Evolutionary conservation across 2,329 filamentous ascomycete species (phyloP), one percentile per base, ranked within the genome.

Genomic region (Penicillium paneum): DNA sequence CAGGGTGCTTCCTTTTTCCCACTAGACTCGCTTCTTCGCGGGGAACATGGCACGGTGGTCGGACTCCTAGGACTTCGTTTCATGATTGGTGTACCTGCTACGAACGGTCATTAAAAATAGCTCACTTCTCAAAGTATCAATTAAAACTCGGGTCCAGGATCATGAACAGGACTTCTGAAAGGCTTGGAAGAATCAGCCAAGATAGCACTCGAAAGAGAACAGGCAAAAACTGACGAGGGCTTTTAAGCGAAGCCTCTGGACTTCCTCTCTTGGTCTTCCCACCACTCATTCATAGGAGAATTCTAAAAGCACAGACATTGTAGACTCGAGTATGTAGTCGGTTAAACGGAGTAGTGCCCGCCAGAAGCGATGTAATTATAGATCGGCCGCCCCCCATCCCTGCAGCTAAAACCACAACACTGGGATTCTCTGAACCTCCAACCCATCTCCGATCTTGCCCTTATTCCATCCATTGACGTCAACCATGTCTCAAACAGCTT

Each of bases 351-450:
- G 55, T 41, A 32, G 48, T 50, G 39, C 47, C 55, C 49, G 57
- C 48, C 48, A 32, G 49, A 48, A 49, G 52, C 47, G 60, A 59
- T 46, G 63, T 68, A 68, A 68, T 67, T 67, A 68, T 67, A 67
- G 65, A 65, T 65, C 58, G 48, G 40, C 46, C 47, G 49, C 57
- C 56, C 54, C 54, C 53, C 62, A 58, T 57, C 63, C 63, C 66
- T 69, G 65, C 63, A 69, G 63, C 62, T 63, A 67, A 67, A 69
- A 67, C 69, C 67, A 68, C 62, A 64, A 49, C 60, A 60, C 62
- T 60, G 67, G 67, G 59, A 60, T 65, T 56, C 54, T 59, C 52
- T 54, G 52, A 60, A 61, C 55, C 48, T 59, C 59, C 55, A 42
- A 53, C 56, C 50, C 35, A 17, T 34, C 44, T 49, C 48, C 35